Base-by-base conservation (phyloP, 1,284 basidiomycete species). In the Microbotryum saponariae region DNA sequence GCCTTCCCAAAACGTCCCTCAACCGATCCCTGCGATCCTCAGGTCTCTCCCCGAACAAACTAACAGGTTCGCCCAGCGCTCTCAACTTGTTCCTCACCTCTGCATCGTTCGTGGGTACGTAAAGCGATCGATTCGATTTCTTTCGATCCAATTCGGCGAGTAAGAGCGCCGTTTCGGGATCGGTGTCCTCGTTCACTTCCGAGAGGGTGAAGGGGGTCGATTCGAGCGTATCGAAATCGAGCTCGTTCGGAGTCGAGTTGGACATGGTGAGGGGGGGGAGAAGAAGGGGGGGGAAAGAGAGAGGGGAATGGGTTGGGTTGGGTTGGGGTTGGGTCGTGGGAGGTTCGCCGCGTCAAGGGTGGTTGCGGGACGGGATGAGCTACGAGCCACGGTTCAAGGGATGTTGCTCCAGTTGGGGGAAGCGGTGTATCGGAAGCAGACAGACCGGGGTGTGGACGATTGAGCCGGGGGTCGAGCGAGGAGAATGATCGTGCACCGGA, bases 31-130 rank as follows among this genome's bases (percentile, higher is more conserved):
- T 80, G 66, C 96, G 70, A 65, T 83, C 81, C 57, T 79, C 80
- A 5, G 79, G 79, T 63, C 80, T 85, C 82, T 99, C 96, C 62
- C 92, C 96, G 71, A 98, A 99, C 44, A 97, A 81, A 7, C 92
- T 97, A 68, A 97, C 91, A 42, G 96, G 96, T 75, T 98, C 90
- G 33, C 89, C 91, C 66, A 96, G 86, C 76, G 94, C 89, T 61
- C 96, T 81, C 65, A 99, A 80, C 59, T 89, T 81, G 50, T 86
- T 85, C 73, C 88, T 87, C 69, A 99, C 94, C 66, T 88, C 87
- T 70, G 83, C 85, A 76, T 98, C 96, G 74, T 97, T 93, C 9
- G 96, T 99, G 6, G 96, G 96, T 5, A 98, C 91, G 18, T 93
- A 93, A 77, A 97, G 83, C 63, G 81, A 86, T 64, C 94, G 82